phyloP scores from a whole-genome alignment of 2,329 filamentous ascomycete genomes.

The Phyllosticta citrichinensis region DNA sequence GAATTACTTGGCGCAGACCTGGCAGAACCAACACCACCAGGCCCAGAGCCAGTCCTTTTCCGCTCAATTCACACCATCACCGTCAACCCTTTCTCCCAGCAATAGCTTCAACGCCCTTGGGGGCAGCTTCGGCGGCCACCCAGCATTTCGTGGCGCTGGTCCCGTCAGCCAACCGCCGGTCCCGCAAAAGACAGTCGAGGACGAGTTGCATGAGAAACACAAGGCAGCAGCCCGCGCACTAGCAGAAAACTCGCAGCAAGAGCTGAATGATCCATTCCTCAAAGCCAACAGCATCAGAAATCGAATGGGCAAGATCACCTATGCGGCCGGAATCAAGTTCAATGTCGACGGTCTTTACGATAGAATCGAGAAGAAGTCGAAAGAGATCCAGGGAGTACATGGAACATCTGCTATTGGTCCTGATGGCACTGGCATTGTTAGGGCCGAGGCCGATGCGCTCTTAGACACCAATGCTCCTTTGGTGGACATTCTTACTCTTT shows the following conservation, averaged over 20 bases:
- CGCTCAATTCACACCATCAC: conserved; percentile 20
- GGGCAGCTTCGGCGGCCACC: conserved; percentile 22
- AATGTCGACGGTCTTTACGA: conserved; percentile 47
- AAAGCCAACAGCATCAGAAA: conserved; percentile 49
- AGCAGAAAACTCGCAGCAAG: conserved; percentile 53
- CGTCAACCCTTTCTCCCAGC: conserved; percentile 26
- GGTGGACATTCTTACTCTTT: conserved; percentile 70
- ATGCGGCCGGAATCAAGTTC: conserved; percentile 48
- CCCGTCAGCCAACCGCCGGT: conserved; percentile 44
- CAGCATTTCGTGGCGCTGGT: conserved; percentile 30
- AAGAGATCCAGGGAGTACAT: conserved; percentile 17
- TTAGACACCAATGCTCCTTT: conserved; percentile 61
- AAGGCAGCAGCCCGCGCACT: conserved; percentile 53
- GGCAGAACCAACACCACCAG: conserved; percentile 38
- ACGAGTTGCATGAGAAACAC: conserved; percentile 57
- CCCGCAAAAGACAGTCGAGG: conserved; percentile 56
- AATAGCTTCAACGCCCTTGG: conserved; percentile 38
- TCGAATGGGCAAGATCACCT: conserved; percentile 47
- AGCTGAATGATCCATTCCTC: conserved; percentile 65
- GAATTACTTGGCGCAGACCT: conserved; percentile 63
- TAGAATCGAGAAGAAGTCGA: conserved; percentile 21
- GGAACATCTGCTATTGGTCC: conserved; percentile 34
- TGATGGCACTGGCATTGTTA: conserved; percentile 51
- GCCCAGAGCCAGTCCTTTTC: conserved; percentile 33
- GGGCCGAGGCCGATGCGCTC: conserved; percentile 48